These are phyloP conservation scores for Daphne laureola DNA, from an alignment of 441 rosid genomes.

Conservation along the genomic window DNA sequence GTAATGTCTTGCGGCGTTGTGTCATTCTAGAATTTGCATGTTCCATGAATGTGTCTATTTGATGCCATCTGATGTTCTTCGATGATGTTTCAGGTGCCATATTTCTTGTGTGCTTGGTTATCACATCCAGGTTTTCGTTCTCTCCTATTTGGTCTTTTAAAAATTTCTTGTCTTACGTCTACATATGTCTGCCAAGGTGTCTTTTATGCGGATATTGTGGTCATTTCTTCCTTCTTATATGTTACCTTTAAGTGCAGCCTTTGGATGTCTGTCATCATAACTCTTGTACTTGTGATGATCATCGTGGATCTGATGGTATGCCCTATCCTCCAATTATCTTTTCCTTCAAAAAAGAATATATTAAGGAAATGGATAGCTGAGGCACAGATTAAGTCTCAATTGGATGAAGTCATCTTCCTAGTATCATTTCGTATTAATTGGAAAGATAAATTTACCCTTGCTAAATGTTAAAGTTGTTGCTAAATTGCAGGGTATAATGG, in stretches of 20 bases:
- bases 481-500: conserved; percentile 53
- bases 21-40: background rate
- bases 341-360: background rate
- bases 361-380: too few relatives aligned
- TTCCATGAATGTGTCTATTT: background rate
- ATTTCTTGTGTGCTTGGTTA: conserved; percentile 49
- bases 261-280: conserved; percentile 58
- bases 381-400: background rate
- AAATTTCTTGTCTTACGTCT: conserved; percentile 7
- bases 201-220: too few relatives aligned
- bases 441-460: conserved; percentile 13
- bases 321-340: conserved; percentile 5
- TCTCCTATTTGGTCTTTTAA: conserved; percentile 15
- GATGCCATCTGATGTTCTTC: conserved; percentile 4
- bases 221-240: background rate
- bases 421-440: conserved; percentile 2
- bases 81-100: conserved; percentile 48
- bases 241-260: conserved; percentile 33
- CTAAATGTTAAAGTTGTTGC: conserved; percentile 6
- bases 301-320: conserved; percentile 56
- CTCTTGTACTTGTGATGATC: conserved; percentile 50
- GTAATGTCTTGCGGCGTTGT: too few relatives aligned
- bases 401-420: background rate
- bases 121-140: conserved; percentile 57
- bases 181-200: background rate